Conservation (phyloP, 805 yeast genomes). For the Danielia oregonensis region DNA sequence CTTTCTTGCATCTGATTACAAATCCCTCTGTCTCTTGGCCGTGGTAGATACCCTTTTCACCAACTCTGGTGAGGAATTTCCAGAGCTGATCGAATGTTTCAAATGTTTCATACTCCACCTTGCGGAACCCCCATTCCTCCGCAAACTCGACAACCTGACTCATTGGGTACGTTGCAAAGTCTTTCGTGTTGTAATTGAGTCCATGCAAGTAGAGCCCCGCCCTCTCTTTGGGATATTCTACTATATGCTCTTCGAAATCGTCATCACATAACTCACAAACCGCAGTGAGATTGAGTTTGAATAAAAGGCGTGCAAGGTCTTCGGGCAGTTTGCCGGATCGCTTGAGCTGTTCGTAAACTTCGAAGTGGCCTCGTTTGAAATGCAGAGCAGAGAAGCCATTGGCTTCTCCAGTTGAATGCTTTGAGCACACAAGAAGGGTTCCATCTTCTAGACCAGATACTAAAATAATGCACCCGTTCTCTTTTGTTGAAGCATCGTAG, state of each 20-base stretch:
- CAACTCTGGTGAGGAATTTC: constrained; percentile 51
- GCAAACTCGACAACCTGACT: constrained; percentile 60
- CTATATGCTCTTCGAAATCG: constrained; percentile 86
- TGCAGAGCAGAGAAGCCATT: constrained; percentile 59
- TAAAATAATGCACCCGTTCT: constrained; percentile 90
- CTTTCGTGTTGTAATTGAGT: constrained; percentile 61
- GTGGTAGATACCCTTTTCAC: constrained; percentile 66
- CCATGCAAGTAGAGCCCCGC: constrained; percentile 93
- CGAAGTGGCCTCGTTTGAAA: constrained; percentile 65
- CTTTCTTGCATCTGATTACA: constrained; percentile 66
- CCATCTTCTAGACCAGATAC: constrained; percentile 77
- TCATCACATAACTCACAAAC: constrained; percentile 95
- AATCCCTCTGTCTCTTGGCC: constrained; percentile 86
- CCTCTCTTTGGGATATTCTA: constrained; percentile 59
- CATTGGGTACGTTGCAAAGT: constrained; percentile 65
- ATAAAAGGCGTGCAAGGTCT: constrained; percentile 56
- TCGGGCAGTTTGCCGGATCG: constrained; percentile 32
- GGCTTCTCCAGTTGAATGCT: constrained; percentile 66
- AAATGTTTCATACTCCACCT: constrained; percentile 46
- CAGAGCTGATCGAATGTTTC: constrained; percentile 40
- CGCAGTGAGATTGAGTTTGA: constrained; percentile 61
- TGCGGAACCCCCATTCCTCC: constrained; percentile 61
- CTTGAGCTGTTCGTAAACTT: constrained; percentile 52
- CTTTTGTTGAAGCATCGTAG: constrained; percentile 75
- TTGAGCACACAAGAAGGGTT: constrained; percentile 80